Evolutionary conservation across 306 rosid genomes (phyloP).

Genomic region (Lagenaria siceraria): DNA sequence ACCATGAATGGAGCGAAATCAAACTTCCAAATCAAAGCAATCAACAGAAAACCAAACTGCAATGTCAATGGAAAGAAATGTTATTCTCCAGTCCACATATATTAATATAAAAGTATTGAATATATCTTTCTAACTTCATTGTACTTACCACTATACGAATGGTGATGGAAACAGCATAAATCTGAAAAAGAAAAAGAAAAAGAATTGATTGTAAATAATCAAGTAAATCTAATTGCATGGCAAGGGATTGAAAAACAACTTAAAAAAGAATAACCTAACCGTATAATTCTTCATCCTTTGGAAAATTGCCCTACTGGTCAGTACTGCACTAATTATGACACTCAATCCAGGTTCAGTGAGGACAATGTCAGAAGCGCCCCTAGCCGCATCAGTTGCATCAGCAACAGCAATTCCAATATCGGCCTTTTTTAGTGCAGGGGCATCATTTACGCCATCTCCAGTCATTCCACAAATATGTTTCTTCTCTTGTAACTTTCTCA

Average conservation of each 20-base stretch:
- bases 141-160: constrained; percentile 94
- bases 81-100: background rate
- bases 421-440: constrained; percentile 93
- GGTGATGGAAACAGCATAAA: constrained; percentile 96
- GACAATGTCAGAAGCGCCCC: constrained; percentile 94
- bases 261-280: constrained; percentile 34
- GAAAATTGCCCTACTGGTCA: constrained; percentile 96
- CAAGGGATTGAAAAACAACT: background rate
- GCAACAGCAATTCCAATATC: constrained; percentile 99
- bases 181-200: constrained; percentile 26
- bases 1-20: constrained; percentile 99
- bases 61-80: constrained; percentile 9
- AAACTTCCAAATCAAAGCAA: constrained; percentile 90
- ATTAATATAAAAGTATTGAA: background rate
- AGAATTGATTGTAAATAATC: background rate
- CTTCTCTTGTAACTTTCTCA: constrained; percentile 82
- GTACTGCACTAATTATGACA: constrained; percentile 93
- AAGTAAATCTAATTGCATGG: background rate
- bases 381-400: constrained; percentile 98
- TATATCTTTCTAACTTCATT: background rate
- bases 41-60: constrained; percentile 95
- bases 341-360: constrained; percentile 98
- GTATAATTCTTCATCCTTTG: constrained; percentile 99
- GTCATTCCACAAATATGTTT: constrained; percentile 99
- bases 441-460: constrained; percentile 98